Evolutionary conservation across 164 flowering plant species (phyloP), one percentile per base, ranked within the genome.

Genomic region (Sextonia rubra): DNA sequence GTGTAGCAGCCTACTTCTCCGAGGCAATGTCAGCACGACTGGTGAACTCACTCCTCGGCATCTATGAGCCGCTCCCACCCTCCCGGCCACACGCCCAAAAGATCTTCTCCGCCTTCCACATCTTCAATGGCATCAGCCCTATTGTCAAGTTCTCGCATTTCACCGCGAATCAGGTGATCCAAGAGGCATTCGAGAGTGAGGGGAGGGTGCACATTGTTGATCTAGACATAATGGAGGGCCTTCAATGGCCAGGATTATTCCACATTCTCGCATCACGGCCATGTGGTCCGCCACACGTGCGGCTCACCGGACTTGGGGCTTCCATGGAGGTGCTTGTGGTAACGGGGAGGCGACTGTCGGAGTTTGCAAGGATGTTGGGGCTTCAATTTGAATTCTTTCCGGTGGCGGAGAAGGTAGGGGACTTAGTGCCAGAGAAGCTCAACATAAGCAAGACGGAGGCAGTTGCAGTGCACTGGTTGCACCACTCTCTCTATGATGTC

Each of bases 221-320:
- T 71, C 90, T 93, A 3, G 99, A 96, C 76, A 93, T 96, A 60
- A 96, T 93, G 98, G 97, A 96, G 74, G 99, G 99, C 3, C 78
- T 96, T 14, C 98, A 96, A 68, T 96, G 99, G 98, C 99, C 99
- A 1, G 98, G 98, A 0, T 81, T 96, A 12, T 96, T 96, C 47
- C 98, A 93, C 74, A 91, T 93, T 62, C 80, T 96, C 9, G 99
- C 98, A 0, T 90, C 98, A 0, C 78, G 99, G 11, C 91, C 97
- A 9, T 97, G 98, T 6, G 97, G 98, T 0, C 96, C 98, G 0
- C 97, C 98, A 0, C 84, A 73, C 71, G 97, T 96, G 12, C 80
- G 98, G 17, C 85, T 96, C 18, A 96, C 98, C 0, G 99, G 99
- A 8, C 77, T 96, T 24, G 99, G 98, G 2, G 87, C 87, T 12